Percentiles rank a stretch among this genome's conserved stretches.
Evolutionary conservation across 257 asterid genomes (phyloP).

Genomic region (Cynanchum wilfordii): DNA sequence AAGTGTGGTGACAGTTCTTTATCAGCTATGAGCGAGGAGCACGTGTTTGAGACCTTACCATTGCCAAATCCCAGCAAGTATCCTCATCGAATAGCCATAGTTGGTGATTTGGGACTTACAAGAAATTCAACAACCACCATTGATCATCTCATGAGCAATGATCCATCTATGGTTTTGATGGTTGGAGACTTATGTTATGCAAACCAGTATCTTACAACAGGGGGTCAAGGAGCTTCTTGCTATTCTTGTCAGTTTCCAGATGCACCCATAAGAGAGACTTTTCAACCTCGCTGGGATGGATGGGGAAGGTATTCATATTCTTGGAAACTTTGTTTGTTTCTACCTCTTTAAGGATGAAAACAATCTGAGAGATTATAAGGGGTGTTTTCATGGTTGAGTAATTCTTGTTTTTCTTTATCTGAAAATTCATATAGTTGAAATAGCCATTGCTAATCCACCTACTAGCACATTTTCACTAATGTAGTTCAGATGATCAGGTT

Average conservation of each 20-base stretch:
- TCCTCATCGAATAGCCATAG: slow-evolving; percentile 61
- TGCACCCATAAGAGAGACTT: slow-evolving; percentile 71
- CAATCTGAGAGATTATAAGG: neutral
- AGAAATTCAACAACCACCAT: slow-evolving; percentile 69
- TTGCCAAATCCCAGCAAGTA: slow-evolving; percentile 49
- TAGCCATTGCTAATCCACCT: neutral
- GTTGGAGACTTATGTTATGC: slow-evolving; percentile 78
- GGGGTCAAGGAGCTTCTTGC: slow-evolving; percentile 75
- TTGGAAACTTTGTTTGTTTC: neutral
- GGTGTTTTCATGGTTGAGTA: neutral
- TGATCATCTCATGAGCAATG: slow-evolving; percentile 59
- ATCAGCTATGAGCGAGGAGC: slow-evolving; percentile 64
- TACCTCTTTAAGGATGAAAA: neutral
- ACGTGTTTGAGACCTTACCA: slow-evolving; percentile 53
- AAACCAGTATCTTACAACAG: slow-evolving; percentile 70
- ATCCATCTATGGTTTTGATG: slow-evolving; percentile 61
- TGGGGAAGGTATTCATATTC: slow-evolving; percentile 65
- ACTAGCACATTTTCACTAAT: neutral
- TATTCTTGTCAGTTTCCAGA: slow-evolving; percentile 66
- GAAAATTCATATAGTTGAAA: neutral
- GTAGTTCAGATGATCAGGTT: slow-evolving; percentile 41
- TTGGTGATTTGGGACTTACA: slow-evolving; percentile 84
- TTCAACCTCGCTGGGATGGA: slow-evolving; percentile 91
- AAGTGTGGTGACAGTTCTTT: slow-evolving; percentile 77
- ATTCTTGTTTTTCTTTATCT: neutral